Conservation (phyloP, 2,329 filamentous ascomycete species). For the Colletotrichum kahawae region DNA sequence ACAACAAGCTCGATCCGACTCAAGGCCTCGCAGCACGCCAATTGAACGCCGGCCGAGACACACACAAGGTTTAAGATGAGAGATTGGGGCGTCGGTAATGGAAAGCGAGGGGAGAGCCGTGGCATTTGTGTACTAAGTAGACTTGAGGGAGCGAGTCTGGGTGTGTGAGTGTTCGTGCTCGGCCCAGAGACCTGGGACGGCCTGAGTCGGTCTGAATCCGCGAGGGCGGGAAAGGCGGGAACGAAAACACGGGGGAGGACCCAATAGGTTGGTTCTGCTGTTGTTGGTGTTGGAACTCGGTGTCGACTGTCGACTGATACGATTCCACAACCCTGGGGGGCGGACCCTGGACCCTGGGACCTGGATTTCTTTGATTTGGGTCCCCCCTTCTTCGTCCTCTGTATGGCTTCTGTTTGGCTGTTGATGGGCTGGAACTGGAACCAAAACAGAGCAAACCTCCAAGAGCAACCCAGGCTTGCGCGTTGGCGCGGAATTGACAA, state of each 20-base stretch:
- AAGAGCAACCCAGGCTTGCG: background rate
- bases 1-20: background rate
- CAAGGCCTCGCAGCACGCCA: background rate
- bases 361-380: background rate
- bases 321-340: background rate
- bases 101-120: background rate
- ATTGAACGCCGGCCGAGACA: background rate
- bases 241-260: slow-evolving; percentile 18
- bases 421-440: background rate
- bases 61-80: background rate
- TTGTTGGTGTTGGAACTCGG: background rate
- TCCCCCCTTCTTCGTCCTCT: background rate
- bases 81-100: background rate
- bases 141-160: background rate
- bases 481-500: background rate
- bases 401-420: background rate
- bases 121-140: background rate
- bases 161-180: background rate
- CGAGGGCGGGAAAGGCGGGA: slow-evolving; percentile 20
- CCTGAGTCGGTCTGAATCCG: slow-evolving; percentile 17
- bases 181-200: slow-evolving; percentile 11
- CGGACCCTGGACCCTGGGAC: slow-evolving; percentile 14
- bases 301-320: slow-evolving; percentile 2
- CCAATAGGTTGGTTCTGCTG: slow-evolving; percentile 15
- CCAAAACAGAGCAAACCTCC: background rate